Percentiles rank a stretch among this genome's conserved stretches.
phyloP scores from a whole-genome alignment of 1,139 yeast species.

The Candida glucosophila region DNA sequence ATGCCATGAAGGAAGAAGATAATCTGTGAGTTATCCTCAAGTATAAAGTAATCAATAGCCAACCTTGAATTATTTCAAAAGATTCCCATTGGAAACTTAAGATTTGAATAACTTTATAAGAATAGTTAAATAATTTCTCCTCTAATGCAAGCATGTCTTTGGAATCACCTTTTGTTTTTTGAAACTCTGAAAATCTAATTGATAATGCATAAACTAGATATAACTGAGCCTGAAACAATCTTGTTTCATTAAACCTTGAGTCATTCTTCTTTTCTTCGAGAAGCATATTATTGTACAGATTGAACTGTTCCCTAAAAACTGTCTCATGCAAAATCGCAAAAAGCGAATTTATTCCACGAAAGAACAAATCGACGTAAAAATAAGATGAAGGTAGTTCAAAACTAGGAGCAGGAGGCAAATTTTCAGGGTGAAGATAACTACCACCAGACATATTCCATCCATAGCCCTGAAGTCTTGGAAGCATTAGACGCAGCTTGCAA shows the following conservation, averaged over 20 bases:
- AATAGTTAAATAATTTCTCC: constrained; percentile 44
- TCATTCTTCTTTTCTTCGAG: constrained; percentile 4
- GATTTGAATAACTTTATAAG: constrained; percentile 36
- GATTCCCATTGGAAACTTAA: constrained; percentile 63
- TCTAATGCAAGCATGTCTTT: constrained; percentile 29
- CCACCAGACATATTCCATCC: constrained; percentile 64
- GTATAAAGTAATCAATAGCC: constrained; percentile 49
- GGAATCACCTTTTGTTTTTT: constrained; percentile 26
- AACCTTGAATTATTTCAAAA: constrained; percentile 54
- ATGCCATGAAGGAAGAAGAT: constrained; percentile 43
- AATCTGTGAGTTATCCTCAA: constrained; percentile 51
- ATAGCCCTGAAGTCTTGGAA: constrained; percentile 53
- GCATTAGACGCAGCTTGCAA: constrained; percentile 25
- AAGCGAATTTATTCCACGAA: constrained; percentile 45
- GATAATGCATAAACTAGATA: constrained; percentile 44
- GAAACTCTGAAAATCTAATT: constrained; percentile 45
- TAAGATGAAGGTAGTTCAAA: constrained; percentile 9
- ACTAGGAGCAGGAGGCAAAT: constrained; percentile 28
- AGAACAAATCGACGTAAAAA: constrained; percentile 30
- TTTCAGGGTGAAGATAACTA: constrained; percentile 36
- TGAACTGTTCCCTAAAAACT: constrained; percentile 45
- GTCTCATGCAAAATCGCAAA: constrained; percentile 47
- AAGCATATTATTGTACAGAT: constrained; percentile 22
- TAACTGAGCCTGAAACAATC: constrained; percentile 45
- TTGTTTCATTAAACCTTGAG: constrained; percentile 18